Evolutionary conservation across 2,329 filamentous ascomycete species (phyloP).

Genomic region (Colletotrichum sojae): DNA sequence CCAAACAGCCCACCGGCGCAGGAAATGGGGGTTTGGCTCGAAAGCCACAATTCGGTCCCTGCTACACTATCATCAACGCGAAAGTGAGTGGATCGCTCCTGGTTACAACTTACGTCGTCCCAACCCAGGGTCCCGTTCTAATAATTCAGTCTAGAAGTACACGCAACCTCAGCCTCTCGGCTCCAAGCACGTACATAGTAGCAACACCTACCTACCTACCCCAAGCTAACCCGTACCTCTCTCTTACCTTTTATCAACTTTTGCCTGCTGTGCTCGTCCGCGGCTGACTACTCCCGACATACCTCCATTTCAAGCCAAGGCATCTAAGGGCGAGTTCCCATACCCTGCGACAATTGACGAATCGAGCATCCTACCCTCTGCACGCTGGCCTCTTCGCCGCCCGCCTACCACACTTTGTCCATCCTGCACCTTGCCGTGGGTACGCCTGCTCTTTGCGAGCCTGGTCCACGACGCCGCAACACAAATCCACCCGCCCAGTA

Average conservation of each 20-base stretch:
- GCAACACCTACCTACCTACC: background rate
- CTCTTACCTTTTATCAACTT: background rate
- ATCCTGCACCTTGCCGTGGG: background rate
- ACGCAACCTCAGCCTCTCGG: background rate
- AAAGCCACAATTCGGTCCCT: constrained; percentile 22
- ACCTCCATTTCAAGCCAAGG: constrained; percentile 3
- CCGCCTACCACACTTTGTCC: background rate
- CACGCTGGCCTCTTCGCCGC: background rate
- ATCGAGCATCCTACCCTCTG: constrained; percentile 10
- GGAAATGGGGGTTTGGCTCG: constrained; percentile 24
- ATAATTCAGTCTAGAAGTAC: background rate
- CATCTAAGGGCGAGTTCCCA: constrained; percentile 11
- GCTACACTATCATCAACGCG: constrained; percentile 29
- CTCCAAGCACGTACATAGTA: background rate
- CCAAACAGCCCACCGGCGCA: constrained; percentile 26
- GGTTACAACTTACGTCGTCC: constrained; percentile 33
- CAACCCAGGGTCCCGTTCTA: constrained; percentile 27
- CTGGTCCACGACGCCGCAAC: constrained; percentile 7
- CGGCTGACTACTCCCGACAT: background rate
- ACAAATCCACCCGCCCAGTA: background rate
- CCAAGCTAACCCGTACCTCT: too few species aligned
- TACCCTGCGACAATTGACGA: constrained; percentile 12
- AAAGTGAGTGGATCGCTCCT: constrained; percentile 8
- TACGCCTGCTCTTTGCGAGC: background rate
- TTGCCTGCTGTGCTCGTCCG: background rate